Base-by-base conservation (phyloP, 2,329 filamentous ascomycete genomes). In the Diaporthe aspalathi region DNA sequence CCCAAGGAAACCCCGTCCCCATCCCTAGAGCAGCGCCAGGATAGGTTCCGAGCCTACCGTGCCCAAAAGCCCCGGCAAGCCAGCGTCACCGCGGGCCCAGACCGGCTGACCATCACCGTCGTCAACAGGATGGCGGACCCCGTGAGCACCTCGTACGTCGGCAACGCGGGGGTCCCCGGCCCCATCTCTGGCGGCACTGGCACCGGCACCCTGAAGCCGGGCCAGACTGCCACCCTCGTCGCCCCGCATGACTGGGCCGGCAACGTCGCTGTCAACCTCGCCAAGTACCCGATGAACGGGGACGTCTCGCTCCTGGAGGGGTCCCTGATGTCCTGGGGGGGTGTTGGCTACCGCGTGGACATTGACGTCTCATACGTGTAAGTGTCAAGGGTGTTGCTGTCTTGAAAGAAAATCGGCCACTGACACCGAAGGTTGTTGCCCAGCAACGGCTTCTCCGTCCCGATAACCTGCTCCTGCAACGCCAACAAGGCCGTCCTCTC, bases 351-450 rank as follows among this genome's bases (percentile, higher is more conserved):
- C 16, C 52, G 67, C 12, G 53, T 73, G 16, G 71, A 73, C n/a
- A 66, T 73, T 12, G 71, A 73, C 27, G 71, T 73, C 0, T 73
- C 71, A 11, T 73, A 73, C 9, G 71, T 73, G 71, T 73, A 35
- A 68, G 71, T 49, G 11, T 29, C 45, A 20, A n/a, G n/a, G n/a
- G n/a, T n/a, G n/a, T n/a, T n/a, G n/a, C n/a, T n/a, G n/a, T n/a
- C n/a, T n/a, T n/a, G 11, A 20, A 11, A 29, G 5, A 27, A 40
- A 27, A n/a, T n/a, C 8, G 11, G 1, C 2, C 11, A 29, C 22
- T 40, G 2, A 67, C 29, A 27, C 22, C 22, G 4, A 5, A 9
- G n/a, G 7, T 2, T 9, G 7, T n/a, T 14, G 49, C 47, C 5
- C 35, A 72, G 71, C 63, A 73, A 71, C 35, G 71, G 71, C 54